These are phyloP conservation scores for Cordyceps militaris DNA, from an alignment of 2,329 filamentous ascomycete species.

Conservation along the genomic window DNA sequence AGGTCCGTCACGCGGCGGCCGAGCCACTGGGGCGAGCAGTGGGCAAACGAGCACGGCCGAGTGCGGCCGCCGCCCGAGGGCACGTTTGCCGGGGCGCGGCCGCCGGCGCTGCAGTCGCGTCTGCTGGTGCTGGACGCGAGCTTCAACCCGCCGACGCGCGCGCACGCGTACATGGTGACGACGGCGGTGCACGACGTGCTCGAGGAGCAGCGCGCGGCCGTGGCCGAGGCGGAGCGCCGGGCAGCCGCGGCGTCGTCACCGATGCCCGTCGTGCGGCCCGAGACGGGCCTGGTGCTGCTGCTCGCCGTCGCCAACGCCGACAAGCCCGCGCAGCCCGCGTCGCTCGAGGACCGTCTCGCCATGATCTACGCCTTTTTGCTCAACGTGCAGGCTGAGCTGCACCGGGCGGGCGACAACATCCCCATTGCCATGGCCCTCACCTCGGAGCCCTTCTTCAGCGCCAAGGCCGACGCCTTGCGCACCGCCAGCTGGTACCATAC, in stretches of 20 bases:
- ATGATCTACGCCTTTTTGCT: constrained; percentile 66
- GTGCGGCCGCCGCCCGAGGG: constrained; percentile 17
- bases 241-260: neutral
- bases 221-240: neutral
- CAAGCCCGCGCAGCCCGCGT: constrained; percentile 58
- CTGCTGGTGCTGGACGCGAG: constrained; percentile 59
- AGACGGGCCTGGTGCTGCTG: constrained; percentile 46
- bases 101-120: neutral
- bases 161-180: constrained; percentile 51
- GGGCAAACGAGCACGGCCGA: too few species aligned
- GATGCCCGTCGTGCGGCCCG: constrained; percentile 8
- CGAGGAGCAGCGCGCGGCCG: constrained; percentile 8
- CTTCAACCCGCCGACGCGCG: constrained; percentile 60
- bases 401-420: constrained; percentile 11
- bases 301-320: constrained; percentile 60
- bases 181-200: constrained; percentile 33
- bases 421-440: constrained; percentile 63
- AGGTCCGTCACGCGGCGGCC: too few species aligned
- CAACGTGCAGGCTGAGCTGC: constrained; percentile 37
- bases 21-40: too few species aligned
- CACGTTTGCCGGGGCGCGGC: constrained; percentile 14
- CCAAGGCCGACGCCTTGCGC: constrained; percentile 58
- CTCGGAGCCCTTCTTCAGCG: constrained; percentile 64
- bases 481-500: constrained; percentile 36
- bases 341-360: constrained; percentile 58